These are phyloP conservation scores for Nymphaea thermarum DNA, from an alignment of 164 flowering plant genomes.

Conservation along the genomic window DNA sequence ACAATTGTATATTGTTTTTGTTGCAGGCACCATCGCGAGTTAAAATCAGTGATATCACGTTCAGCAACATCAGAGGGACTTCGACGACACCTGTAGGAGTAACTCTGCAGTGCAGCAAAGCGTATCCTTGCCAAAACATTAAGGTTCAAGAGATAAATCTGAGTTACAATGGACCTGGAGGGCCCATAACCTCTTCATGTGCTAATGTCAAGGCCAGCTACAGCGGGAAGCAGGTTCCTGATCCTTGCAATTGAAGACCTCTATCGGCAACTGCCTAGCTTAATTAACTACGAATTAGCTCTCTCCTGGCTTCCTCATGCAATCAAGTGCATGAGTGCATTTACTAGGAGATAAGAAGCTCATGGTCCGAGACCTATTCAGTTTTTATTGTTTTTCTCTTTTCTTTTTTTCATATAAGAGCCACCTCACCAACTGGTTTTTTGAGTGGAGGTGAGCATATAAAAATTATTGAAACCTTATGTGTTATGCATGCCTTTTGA, in stretches of 20 bases:
- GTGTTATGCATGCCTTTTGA: no score
- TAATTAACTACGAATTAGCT: no score
- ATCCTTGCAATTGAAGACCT: neutral
- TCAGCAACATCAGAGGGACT: neutral
- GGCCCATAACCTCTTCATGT: neutral
- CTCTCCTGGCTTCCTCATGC: no score
- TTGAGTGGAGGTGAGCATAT: no score
- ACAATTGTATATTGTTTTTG: neutral
- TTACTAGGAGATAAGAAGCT: no score
- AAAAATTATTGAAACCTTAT: no score
- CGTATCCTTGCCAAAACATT: neutral
- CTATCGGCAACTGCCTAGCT: neutral
- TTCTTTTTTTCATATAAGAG: no score
- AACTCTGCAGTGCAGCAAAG: neutral
- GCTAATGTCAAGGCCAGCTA: conserved; percentile 1
- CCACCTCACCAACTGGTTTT: no score
- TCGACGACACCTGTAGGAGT: neutral
- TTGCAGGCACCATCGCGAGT: conserved; percentile 1
- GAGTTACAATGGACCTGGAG: neutral
- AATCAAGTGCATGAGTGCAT: no score
- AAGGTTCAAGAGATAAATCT: neutral
- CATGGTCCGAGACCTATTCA: no score
- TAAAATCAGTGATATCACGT: neutral
- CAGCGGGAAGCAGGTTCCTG: neutral
- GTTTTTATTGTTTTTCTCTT: no score